Percentiles rank a stretch among this genome's conserved stretches.
phyloP scores from a whole-genome alignment of 2,329 filamentous ascomycete species.

The Alternaria dauci region DNA sequence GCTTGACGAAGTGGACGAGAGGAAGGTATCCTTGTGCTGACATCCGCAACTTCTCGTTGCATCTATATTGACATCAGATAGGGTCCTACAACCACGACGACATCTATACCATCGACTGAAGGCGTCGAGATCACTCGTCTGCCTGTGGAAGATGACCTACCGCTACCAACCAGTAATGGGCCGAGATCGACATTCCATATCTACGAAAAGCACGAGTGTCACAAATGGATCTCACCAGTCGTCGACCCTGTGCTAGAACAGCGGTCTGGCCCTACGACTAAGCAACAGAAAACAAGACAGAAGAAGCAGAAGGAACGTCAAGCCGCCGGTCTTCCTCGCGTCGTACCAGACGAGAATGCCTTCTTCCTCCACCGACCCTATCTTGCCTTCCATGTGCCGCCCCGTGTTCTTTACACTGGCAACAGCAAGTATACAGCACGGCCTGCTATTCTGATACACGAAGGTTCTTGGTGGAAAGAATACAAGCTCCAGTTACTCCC shows the following conservation, averaged over 20 bases:
- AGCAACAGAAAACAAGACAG: constrained; percentile 21
- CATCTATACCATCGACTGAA: background rate
- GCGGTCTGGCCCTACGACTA: constrained; percentile 16
- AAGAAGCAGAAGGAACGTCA: constrained; percentile 19
- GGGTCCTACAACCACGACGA: background rate
- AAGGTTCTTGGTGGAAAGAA: constrained; percentile 35
- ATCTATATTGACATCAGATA: background rate
- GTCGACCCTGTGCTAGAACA: background rate
- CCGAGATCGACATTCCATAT: constrained; percentile 1
- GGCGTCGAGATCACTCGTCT: background rate
- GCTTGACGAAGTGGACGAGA: background rate
- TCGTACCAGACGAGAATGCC: constrained; percentile 14
- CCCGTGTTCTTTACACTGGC: constrained; percentile 38
- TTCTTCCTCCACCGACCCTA: constrained; percentile 46
- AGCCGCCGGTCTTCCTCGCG: constrained; percentile 5
- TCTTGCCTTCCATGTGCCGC: constrained; percentile 42
- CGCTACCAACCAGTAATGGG: background rate
- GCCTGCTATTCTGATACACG: constrained; percentile 38
- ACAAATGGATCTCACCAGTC: constrained; percentile 4
- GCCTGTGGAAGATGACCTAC: background rate
- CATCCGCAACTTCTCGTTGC: background rate
- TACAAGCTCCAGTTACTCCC: constrained; percentile 45
- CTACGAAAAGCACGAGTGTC: background rate
- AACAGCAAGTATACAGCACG: constrained; percentile 18
- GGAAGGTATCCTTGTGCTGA: background rate